Base-by-base conservation (phyloP, 495 filamentous ascomycete species). In the Xylaria acuta region DNA sequence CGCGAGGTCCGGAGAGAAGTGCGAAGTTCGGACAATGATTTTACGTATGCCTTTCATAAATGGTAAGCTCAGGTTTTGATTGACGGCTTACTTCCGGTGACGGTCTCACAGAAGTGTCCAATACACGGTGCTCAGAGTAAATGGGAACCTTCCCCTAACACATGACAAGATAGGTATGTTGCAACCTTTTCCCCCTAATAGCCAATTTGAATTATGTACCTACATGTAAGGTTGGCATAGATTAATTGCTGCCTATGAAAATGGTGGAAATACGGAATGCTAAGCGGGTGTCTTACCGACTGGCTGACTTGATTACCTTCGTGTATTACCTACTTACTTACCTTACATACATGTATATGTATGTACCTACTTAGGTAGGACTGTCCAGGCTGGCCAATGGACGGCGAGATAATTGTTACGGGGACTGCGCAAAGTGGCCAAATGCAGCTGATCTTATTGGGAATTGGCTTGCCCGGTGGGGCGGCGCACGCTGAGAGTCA, bases 391-490 rank as follows among this genome's bases (percentile, higher is more conserved):
- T 25, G 63, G 25, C 70, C 70, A 72, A 72, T 72, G 20, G 32
- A 30, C 4, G 30, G 32, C 36, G 18, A 59, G 63, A 11, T 41
- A 58, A 63, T 70, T 16, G 66, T 14, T 65, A 47, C 32, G 20
- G 18, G 49, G 47, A 41, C 22, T 58, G 36, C 36, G n/a, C 30
- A 69, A 67, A 69, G 56, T 45, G 34, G 66, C 20, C 30, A 53
- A 67, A 51, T 49, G 12, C 43, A 3, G 18, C 68, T 41, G 34
- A 64, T 64, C 30, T 27, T 27, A 71, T 71, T 71, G 69, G 69
- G 18, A n/a, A 56, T 27, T 64, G 43, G 58, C 30, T 6, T 51
- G 32, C 6, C 11, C 6, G 27, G 45, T 32, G 68, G 68, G 68
- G 68, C 45, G 2, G 5, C 45, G 47, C 41, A 11, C 30, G 25